Percentiles rank a stretch among this genome's conserved stretches.
These are phyloP conservation scores for Drosera capensis DNA, from an alignment of 148 eudicot genomes.

Conservation along the genomic window DNA sequence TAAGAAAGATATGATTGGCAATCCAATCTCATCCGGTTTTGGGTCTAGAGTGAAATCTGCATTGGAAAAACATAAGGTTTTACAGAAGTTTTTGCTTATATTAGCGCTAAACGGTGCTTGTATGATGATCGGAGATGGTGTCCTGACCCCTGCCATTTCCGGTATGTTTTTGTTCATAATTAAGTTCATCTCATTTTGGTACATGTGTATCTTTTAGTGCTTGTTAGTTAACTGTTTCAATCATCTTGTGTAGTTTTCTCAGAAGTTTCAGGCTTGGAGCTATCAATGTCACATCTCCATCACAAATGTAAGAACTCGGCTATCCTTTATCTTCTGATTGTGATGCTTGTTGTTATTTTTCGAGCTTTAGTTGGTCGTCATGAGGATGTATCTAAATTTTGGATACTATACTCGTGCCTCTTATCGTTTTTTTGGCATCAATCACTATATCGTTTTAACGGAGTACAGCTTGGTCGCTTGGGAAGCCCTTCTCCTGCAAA, in stretches of 20 bases:
- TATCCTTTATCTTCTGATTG: not conserved
- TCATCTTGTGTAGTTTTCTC: conserved; percentile 49
- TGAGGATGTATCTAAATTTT: not conserved
- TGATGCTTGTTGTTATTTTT: not conserved
- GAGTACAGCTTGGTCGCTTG: too few species aligned
- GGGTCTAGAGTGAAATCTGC: conserved; percentile 61
- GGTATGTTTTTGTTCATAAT: conserved; percentile 21
- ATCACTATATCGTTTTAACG: too few species aligned
- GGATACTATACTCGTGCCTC: too few species aligned
- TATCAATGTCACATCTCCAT: conserved; percentile 38
- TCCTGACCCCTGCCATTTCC: conserved; percentile 79
- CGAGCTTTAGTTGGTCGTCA: not conserved
- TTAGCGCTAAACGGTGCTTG: conserved; percentile 83
- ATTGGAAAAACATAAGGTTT: conserved; percentile 56
- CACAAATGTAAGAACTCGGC: conserved; percentile 37
- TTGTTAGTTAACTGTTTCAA: not conserved
- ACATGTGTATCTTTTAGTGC: conserved; percentile 1
- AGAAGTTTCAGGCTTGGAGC: conserved; percentile 63
- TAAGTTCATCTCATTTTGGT: not conserved
- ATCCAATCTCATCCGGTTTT: conserved; percentile 17
- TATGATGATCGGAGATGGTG: conserved; percentile 98
- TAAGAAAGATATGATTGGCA: conserved; percentile 34
- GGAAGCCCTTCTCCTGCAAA: too few species aligned
- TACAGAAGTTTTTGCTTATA: conserved; percentile 67
- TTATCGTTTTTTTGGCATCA: too few species aligned